Percentiles rank a stretch among this genome's conserved stretches.
phyloP scores from a whole-genome alignment of 768 basidiomycete genomes.

The Termitomyces sp. region DNA sequence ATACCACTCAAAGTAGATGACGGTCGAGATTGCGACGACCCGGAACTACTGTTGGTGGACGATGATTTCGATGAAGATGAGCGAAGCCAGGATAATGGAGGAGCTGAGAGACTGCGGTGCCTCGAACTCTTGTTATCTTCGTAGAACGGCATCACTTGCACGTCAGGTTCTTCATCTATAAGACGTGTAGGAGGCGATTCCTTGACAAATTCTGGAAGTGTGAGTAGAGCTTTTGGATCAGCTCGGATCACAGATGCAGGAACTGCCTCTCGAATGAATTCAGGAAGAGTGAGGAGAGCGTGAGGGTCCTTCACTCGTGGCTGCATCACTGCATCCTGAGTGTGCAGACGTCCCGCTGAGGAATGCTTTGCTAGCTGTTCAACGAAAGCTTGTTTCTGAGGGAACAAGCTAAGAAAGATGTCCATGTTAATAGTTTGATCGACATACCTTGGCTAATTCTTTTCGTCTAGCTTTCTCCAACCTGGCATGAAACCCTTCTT shows the following conservation, averaged over 20 bases:
- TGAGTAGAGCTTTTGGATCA: slow-evolving; percentile 43
- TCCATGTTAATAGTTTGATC: neutral
- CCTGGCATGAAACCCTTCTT: slow-evolving; percentile 49
- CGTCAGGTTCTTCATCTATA: slow-evolving; percentile 7
- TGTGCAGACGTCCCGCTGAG: slow-evolving; percentile 63
- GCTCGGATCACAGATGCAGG: slow-evolving; percentile 27
- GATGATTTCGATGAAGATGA: slow-evolving; percentile 25
- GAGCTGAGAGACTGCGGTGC: slow-evolving; percentile 54
- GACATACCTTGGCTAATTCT: slow-evolving; percentile 58
- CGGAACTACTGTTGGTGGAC: slow-evolving; percentile 1
- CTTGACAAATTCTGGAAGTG: slow-evolving; percentile 55
- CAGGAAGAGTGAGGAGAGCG: slow-evolving; percentile 49
- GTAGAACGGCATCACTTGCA: slow-evolving; percentile 7
- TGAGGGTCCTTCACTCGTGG: slow-evolving; percentile 40
- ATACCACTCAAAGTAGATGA: slow-evolving; percentile 15
- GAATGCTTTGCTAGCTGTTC: slow-evolving; percentile 70
- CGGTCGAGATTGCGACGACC: slow-evolving; percentile 13
- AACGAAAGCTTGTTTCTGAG: slow-evolving; percentile 70
- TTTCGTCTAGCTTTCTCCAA: slow-evolving; percentile 51
- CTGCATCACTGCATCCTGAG: slow-evolving; percentile 69
- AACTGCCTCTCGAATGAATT: slow-evolving; percentile 56
- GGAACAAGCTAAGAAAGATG: slow-evolving; percentile 1
- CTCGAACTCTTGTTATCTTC: slow-evolving; percentile 28
- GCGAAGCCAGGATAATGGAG: slow-evolving; percentile 53
- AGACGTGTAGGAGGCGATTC: slow-evolving; percentile 34